Evolutionary conservation across 2,329 filamentous ascomycete species (phyloP), one percentile per base, ranked within the genome.

Genomic region (Alternaria ventricosa): DNA sequence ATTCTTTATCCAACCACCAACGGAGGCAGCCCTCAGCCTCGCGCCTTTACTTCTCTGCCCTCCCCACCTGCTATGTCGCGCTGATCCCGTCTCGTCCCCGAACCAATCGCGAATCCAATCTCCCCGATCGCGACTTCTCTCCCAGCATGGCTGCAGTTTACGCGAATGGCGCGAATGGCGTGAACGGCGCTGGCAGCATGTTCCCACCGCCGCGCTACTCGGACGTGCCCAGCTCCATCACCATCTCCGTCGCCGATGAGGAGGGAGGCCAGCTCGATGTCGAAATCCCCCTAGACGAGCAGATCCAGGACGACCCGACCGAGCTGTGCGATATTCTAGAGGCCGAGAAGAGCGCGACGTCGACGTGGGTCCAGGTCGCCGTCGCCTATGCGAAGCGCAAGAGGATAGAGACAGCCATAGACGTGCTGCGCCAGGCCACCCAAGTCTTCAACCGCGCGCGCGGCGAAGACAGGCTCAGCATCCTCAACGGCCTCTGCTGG

Each of bases 301-400:
- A 79, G 65, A 89, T 97, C 43, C 88, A 94, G 64, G 96, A 98
- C 79, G 96, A 98, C 77, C 93, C 93, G 20, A 97, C 92, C 50
- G 96, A 99, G 83, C 87, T 99, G 6, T 99, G 96, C 80, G 96
- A 93, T 28, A 87, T 99, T 55, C 89, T 99, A 67, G 95, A 99
- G 82, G 97, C 96, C 76, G 96, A 99, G 80, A 90, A 91, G 75
- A 94, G 94, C 15, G 91, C 93, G 41, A 94, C 95, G 74, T 93
- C 90, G 56, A 96, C 96, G 72, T 99, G 96, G 96, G 95, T 99
- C 86, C 95, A 93, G n/a, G 96, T 98, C 70, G 92, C 96, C 45
- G 86, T 98, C 63, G 95, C 95, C 51, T 99, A 99, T 77, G 95
- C 96, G 44, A 99, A 98, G 83, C 93, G 97, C 82, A 90, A 91